These are phyloP conservation scores for Neurospora sublineolata DNA, from an alignment of 495 filamentous ascomycete species.

Conservation along the genomic window DNA sequence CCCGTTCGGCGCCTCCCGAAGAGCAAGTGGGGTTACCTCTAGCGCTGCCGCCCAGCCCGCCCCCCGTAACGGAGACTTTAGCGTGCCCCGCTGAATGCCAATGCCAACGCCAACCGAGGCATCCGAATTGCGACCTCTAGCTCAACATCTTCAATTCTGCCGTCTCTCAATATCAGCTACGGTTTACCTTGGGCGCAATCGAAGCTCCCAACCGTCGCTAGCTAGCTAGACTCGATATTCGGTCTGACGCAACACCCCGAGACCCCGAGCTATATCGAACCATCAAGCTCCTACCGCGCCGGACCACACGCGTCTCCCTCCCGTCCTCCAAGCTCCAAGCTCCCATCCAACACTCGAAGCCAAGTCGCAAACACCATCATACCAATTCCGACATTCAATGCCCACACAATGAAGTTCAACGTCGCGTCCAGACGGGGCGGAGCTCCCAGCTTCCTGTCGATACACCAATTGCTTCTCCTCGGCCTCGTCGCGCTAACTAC, in stretches of 20 bases:
- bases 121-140: not conserved
- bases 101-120: not conserved
- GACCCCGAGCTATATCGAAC: not conserved
- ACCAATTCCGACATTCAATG: not conserved
- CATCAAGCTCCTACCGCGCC: not conserved
- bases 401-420: not conserved
- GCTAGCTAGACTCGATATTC: not conserved
- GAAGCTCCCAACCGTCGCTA: not conserved
- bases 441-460: not conserved
- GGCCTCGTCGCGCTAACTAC: constrained; percentile 34
- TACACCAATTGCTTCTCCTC: constrained; percentile 21
- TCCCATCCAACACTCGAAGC: not conserved
- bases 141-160: not conserved
- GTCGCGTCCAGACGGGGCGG: not conserved
- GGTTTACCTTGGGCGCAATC: not conserved
- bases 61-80: not conserved
- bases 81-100: not conserved
- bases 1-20: not conserved
- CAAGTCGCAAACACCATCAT: not conserved
- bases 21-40: not conserved
- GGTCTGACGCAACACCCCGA: not conserved
- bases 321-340: not conserved
- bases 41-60: not conserved
- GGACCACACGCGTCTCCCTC: not conserved
- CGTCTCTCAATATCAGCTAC: rapidly evolving